A percentile compares a stretch with the other conserved stretches of the same genome.
Conservation (phyloP, 768 basidiomycete genomes). For the Leccinum obscurum region DNA sequence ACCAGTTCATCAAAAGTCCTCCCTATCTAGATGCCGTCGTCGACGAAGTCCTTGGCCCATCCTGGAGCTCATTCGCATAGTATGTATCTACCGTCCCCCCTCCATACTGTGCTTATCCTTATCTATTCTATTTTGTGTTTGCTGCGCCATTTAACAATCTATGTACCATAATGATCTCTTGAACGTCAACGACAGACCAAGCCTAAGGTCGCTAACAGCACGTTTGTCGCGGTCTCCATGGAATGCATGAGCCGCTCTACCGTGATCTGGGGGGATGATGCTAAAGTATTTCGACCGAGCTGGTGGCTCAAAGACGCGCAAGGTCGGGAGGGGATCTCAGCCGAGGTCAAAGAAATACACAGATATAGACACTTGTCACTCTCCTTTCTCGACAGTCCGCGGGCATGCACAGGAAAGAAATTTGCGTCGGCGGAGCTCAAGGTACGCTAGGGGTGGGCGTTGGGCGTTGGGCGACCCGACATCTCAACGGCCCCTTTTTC, state of each 20-base stretch:
- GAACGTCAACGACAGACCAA: conserved; percentile 33
- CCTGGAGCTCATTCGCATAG: conserved; percentile 14
- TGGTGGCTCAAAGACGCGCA: conserved; percentile 51
- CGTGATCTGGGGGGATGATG: conserved; percentile 60
- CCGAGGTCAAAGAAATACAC: conserved; percentile 40
- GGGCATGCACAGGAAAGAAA: conserved; percentile 47
- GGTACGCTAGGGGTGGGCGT: conserved; percentile 16
- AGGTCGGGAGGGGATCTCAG: conserved; percentile 19
- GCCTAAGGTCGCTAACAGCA: conserved; percentile 48
- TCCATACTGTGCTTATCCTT: background rate
- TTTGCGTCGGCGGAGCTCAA: conserved; percentile 46
- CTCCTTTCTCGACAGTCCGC: conserved; percentile 49
- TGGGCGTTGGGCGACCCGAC: too few species aligned
- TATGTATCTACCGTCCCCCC: background rate
- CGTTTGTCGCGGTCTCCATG: conserved; percentile 44
- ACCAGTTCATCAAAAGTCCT: conserved; percentile 47
- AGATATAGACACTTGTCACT: conserved; percentile 45
- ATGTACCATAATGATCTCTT: background rate
- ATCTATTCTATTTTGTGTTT: background rate
- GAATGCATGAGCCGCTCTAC: conserved; percentile 49
- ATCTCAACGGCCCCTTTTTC: background rate
- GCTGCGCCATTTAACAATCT: background rate
- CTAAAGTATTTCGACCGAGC: conserved; percentile 58
- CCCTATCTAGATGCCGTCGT: conserved; percentile 56
- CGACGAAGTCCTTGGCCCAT: conserved; percentile 45